Percentiles rank a stretch among this genome's conserved stretches.
Conservation (phyloP, 768 basidiomycete genomes). For the Glaciozyma martinii region DNA sequence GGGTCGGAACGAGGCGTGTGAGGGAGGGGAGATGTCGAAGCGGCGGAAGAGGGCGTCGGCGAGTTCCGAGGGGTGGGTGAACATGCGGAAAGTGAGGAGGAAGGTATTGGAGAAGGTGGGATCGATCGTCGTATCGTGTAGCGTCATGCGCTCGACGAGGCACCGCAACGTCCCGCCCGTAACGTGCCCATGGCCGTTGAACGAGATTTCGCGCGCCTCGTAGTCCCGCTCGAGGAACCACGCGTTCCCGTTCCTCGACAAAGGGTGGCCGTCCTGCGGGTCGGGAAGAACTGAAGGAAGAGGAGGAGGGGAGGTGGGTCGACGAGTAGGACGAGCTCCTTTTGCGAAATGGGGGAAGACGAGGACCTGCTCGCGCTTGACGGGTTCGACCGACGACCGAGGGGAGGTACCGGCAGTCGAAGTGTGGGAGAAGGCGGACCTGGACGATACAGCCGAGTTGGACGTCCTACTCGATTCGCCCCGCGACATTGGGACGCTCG, state of each 20-base stretch:
- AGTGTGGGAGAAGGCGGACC: not conserved
- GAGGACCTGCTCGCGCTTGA: not conserved
- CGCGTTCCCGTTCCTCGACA: not conserved
- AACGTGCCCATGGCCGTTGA: conserved; percentile 80
- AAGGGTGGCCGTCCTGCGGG: too few species aligned
- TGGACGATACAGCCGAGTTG: not conserved
- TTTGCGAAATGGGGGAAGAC: conserved; percentile 9
- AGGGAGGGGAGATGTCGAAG: conserved; percentile 63
- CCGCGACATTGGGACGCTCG: conserved; percentile 1
- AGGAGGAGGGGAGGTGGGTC: not conserved
- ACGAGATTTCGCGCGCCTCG: conserved; percentile 70
- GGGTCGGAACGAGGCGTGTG: conserved; percentile 42
- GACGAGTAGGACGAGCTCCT: not conserved
- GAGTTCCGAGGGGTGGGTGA: conserved; percentile 67
- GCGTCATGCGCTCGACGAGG: conserved; percentile 94
- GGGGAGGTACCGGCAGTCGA: conserved; percentile 4
- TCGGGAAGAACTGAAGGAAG: not conserved
- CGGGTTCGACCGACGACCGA: not conserved
- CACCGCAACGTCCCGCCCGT: conserved; percentile 82
- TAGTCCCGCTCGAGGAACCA: conserved; percentile 50
- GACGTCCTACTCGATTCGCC: not conserved
- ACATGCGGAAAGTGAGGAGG: conserved; percentile 90
- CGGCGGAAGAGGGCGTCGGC: conserved; percentile 67
- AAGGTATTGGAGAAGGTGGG: conserved; percentile 78
- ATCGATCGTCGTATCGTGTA: conserved; percentile 84